phyloP scores from a whole-genome alignment of 2,329 filamentous ascomycete genomes.

The Fusarium keratoplasticum region DNA sequence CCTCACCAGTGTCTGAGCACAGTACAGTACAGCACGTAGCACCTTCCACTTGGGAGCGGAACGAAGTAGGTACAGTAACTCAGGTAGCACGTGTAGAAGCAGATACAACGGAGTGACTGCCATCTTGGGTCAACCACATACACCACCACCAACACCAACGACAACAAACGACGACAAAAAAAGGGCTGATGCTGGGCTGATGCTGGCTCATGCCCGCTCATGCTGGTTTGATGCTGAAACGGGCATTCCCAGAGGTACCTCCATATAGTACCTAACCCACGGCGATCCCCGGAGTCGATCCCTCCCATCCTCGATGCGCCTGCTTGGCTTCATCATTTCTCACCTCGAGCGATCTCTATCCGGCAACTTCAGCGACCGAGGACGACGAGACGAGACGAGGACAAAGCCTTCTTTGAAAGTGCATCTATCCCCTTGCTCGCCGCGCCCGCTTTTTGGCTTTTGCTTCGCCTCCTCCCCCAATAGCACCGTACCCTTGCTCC shows the following conservation, averaged over 20 bases:
- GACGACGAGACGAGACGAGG: neutral
- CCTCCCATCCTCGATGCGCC: conserved; percentile 12
- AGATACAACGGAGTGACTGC: neutral
- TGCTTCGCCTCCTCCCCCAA: conserved; percentile 14
- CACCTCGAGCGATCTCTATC: conserved; percentile 17
- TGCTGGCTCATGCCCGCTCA: conserved; percentile 4
- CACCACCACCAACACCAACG: neutral
- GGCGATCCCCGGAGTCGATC: conserved; percentile 27
- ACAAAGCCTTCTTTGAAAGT: neutral
- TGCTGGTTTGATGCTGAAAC: conserved; percentile 17
- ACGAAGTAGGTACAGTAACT: neutral
- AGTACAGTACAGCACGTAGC: neutral
- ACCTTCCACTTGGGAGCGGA: neutral
- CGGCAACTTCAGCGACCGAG: neutral
- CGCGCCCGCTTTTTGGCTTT: conserved; percentile 6
- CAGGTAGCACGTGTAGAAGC: neutral
- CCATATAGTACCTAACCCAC: conserved; percentile 14
- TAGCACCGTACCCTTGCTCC: conserved; percentile 1
- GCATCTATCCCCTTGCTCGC: neutral
- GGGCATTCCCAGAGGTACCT: neutral
- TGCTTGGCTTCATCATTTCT: conserved; percentile 31
- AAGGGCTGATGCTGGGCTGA: conserved; percentile 1
- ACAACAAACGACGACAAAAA: conserved; percentile 5
- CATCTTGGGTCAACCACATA: conserved; percentile 2
- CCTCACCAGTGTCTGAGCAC: neutral